Base-by-base conservation (phyloP, 1,284 basidiomycete genomes). In the Ganoderma meredithae region DNA sequence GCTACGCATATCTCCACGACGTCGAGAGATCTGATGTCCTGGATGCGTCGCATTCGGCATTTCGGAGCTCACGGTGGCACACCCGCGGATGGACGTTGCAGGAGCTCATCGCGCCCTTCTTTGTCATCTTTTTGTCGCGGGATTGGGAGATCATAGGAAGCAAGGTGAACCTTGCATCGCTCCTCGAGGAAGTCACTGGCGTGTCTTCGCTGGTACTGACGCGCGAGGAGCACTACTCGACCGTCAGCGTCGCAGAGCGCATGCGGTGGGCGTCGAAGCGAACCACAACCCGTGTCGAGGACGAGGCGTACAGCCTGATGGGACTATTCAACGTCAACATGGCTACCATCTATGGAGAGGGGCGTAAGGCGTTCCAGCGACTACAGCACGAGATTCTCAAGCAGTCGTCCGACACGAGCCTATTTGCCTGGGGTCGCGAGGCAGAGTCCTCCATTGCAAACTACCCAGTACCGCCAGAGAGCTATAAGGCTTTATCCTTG, bases 301-400 rank as follows among this genome's bases (percentile, higher is more conserved):
- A 64, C 27, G 63, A 64, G 41, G 63, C 63, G 5, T 64, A 64
- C 39, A 36, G 53, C 19, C 63, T 64, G 25, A 64, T 64, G 53
- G 62, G 62, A n/a, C 62, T 63, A 3, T 63, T 63, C 49, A n/a
- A 55, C 31, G 36, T 63, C 36, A 53, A 58, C 53, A 64, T 64
- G 53, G 53, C 63, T 19, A 64, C 63, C 27, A 64, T 64, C 40
- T 64, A 64, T 33, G 63, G 63, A 3, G 63, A 64, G 33, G 63
- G 63, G 1, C 55, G 31, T 33, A 43, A 25, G 31, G 63, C 63
- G 3, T 64, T 64, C 63, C 31, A 27, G 13, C 52, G 62, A 4
- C 62, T 63, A 13, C 62, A 63, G 53, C 52, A 33, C 15, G 53
- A 64, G 56, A 58, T 64, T 25, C 47, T 64, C 56, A 64, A 64